A percentile compares a stretch with the other conserved stretches of the same genome.
These are phyloP conservation scores for Podospora didyma DNA, from an alignment of 495 filamentous ascomycete genomes.

Conservation along the genomic window DNA sequence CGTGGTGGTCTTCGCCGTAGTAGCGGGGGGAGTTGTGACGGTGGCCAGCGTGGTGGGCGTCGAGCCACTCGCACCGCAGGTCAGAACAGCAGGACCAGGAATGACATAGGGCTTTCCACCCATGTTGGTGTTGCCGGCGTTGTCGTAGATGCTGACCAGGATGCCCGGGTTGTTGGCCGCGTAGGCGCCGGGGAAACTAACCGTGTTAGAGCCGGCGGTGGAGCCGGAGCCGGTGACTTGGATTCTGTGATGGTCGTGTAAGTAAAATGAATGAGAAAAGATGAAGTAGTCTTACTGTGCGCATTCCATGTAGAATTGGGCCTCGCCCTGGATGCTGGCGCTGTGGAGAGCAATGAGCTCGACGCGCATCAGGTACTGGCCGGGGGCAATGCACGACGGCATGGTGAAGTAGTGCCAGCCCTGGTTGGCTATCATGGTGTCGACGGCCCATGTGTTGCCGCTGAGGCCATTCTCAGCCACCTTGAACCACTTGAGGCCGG, in stretches of 20 bases:
- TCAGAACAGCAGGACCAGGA: slow-evolving; percentile 38
- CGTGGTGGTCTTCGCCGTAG: slow-evolving; percentile 11
- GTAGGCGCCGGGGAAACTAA: slow-evolving; percentile 47
- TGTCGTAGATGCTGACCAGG: slow-evolving; percentile 43
- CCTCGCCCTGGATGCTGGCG: slow-evolving; percentile 30
- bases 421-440: slow-evolving; percentile 49
- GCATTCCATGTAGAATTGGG: slow-evolving; percentile 51
- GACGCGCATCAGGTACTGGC: slow-evolving; percentile 51
- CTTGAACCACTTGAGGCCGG: slow-evolving; percentile 50
- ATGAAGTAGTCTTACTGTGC: too few species aligned
- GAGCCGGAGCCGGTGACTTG: slow-evolving; percentile 30
- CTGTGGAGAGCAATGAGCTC: slow-evolving; percentile 49
- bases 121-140: slow-evolving; percentile 11
- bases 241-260: slow-evolving; percentile 13
- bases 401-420: slow-evolving; percentile 45
- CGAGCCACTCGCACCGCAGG: slow-evolving; percentile 9
- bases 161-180: slow-evolving; percentile 44
- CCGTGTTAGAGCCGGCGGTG: slow-evolving; percentile 31
- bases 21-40: background rate
- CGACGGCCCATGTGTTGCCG: slow-evolving; percentile 46
- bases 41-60: background rate
- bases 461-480: slow-evolving; percentile 46
- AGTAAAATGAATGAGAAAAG: background rate
- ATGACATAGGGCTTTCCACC: slow-evolving; percentile 25
- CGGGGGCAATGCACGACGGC: slow-evolving; percentile 42